A percentile compares a stretch with the other conserved stretches of the same genome.
These are phyloP conservation scores for Boletellus deceptivus DNA, from an alignment of 1,284 basidiomycete genomes.

Conservation along the genomic window DNA sequence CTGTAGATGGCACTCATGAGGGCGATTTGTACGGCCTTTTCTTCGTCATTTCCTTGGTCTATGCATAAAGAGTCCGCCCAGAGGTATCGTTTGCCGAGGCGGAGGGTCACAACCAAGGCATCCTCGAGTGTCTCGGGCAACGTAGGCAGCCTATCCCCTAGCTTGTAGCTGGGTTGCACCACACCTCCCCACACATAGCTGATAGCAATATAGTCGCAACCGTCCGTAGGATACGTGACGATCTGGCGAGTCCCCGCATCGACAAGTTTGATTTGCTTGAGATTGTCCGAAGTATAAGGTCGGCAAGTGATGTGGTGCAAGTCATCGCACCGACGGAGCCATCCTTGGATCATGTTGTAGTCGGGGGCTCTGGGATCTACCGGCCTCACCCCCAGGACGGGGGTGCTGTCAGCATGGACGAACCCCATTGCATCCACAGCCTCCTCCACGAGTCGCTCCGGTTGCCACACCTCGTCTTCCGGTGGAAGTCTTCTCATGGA, in stretches of 20 bases:
- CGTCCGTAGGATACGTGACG: conserved; percentile 1
- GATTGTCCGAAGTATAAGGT: conserved; percentile 3
- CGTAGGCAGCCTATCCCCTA: conserved; percentile 3
- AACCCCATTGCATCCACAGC: conserved; percentile 10
- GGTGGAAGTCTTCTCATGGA: not conserved
- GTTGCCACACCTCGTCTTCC: not conserved
- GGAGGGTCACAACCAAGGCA: conserved; percentile 11
- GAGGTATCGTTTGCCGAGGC: conserved; percentile 14
- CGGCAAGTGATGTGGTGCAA: conserved; percentile 8
- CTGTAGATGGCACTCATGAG: conserved; percentile 19
- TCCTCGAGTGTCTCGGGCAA: conserved; percentile 20
- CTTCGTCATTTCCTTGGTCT: conserved; percentile 8
- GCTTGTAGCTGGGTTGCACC: conserved; percentile 5
- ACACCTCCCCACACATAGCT: conserved; percentile 28
- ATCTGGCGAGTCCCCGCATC: conserved; percentile 12
- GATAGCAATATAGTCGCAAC: conserved; percentile 15
- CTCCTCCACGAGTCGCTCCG: not conserved
- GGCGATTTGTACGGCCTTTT: conserved; percentile 17
- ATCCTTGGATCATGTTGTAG: conserved; percentile 8
- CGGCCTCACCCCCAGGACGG: conserved; percentile 5
- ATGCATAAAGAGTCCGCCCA: conserved; percentile 25
- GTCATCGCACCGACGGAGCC: conserved; percentile 11
- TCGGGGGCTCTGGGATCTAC: conserved; percentile 1
- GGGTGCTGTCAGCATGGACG: not conserved
- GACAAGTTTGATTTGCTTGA: conserved; percentile 13